Conservation (phyloP, 129 eudicot genomes). For the Helichrysum umbraculigerum region DNA sequence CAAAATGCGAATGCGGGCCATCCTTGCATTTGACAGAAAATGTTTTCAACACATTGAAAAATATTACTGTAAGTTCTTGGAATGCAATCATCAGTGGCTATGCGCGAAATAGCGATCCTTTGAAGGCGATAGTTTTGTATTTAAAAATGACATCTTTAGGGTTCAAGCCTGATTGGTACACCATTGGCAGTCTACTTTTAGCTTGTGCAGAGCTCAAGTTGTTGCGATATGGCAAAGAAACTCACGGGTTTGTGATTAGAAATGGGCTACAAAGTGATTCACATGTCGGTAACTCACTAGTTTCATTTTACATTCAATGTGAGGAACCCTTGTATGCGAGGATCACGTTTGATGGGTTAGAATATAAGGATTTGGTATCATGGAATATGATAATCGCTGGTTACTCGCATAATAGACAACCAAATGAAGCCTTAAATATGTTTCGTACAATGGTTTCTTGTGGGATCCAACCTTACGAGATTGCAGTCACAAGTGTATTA, state of each 20-base stretch:
- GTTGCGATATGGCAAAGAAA: constrained; percentile 44
- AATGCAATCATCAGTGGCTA: constrained; percentile 56
- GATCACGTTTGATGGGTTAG: constrained; percentile 38
- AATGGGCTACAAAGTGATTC: constrained; percentile 49
- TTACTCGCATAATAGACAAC: constrained; percentile 44
- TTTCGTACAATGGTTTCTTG: constrained; percentile 36
- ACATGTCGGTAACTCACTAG: constrained; percentile 40
- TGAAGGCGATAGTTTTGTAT: constrained; percentile 42
- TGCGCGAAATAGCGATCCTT: constrained; percentile 50
- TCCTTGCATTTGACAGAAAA: constrained; percentile 37
- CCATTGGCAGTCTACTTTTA: constrained; percentile 53
- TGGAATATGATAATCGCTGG: constrained; percentile 70
- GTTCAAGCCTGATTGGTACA: constrained; percentile 48
- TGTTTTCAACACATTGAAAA: constrained; percentile 44
- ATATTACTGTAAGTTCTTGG: constrained; percentile 48
- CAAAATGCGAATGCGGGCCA: constrained; percentile 48
- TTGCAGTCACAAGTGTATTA: constrained; percentile 41
- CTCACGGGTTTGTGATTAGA: constrained; percentile 60
- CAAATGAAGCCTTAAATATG: constrained; percentile 43
- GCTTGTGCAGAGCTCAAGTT: constrained; percentile 43
- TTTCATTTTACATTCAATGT: constrained; percentile 52
- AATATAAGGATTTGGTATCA: constrained; percentile 46
- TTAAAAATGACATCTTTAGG: constrained; percentile 45
- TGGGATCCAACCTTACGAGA: constrained; percentile 45
- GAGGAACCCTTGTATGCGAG: constrained; percentile 40